Conservation (phyloP, 2,329 filamentous ascomycete species). For the Epichloe aotearoae region DNA sequence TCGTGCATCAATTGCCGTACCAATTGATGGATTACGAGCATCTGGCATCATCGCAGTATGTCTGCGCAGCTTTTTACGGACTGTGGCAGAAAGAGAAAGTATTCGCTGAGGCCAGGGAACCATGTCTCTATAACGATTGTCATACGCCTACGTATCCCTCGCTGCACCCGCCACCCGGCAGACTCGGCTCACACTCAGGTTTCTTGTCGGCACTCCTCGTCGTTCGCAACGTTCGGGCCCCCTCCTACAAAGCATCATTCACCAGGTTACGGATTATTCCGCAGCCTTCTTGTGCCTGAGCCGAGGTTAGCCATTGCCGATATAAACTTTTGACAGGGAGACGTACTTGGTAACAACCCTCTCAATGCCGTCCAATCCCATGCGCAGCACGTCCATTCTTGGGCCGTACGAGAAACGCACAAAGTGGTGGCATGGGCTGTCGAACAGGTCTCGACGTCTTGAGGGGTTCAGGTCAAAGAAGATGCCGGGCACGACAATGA, state of each 20-base stretch:
- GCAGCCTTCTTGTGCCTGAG: slow-evolving; percentile 12
- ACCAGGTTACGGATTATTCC: background rate
- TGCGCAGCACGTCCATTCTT: slow-evolving; percentile 63
- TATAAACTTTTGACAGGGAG: background rate
- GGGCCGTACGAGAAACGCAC: slow-evolving; percentile 77
- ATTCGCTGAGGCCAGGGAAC: too few species aligned
- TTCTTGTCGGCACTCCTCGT: too few species aligned
- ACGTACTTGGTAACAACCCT: slow-evolving; percentile 60
- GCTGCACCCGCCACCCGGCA: too few species aligned
- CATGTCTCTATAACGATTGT: too few species aligned
- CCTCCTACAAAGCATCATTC: background rate
- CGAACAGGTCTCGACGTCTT: slow-evolving; percentile 79
- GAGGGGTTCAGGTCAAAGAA: slow-evolving; percentile 96
- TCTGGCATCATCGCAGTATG: too few species aligned
- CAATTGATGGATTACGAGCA: too few species aligned
- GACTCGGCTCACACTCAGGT: too few species aligned
- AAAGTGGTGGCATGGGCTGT: slow-evolving; percentile 88
- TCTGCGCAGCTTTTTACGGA: too few species aligned
- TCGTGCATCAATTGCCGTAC: too few species aligned
- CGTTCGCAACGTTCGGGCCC: too few species aligned
- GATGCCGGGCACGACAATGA: slow-evolving; percentile 92
- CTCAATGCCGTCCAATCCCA: slow-evolving; percentile 75
- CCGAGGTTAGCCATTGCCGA: slow-evolving; percentile 2
- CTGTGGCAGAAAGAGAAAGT: too few species aligned
- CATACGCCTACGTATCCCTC: too few species aligned